Evolutionary conservation across 192 early-diverging fungal species (phyloP), one percentile per base, ranked within the genome.

Genomic region (Geranomyces michiganensis): DNA sequence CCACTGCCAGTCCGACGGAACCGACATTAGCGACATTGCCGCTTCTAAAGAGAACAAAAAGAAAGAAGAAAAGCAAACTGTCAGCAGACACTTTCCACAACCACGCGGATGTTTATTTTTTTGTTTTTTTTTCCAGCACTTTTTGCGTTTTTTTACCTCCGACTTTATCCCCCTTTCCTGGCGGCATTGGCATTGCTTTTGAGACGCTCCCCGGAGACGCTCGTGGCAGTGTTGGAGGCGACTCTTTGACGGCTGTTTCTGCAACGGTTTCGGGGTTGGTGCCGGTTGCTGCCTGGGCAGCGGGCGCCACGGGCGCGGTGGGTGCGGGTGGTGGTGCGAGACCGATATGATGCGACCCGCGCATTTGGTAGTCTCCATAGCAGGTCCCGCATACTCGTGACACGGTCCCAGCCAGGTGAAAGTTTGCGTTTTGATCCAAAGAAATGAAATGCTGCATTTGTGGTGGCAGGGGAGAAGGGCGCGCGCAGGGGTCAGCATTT

Each of bases 1-100:
- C 71, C 71, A 73, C 43, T 65, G 62, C 71, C 71, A 73, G 55
- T 73, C 71, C 0, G 62, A 66, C 30, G 71, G 71, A 5, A 73
- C 71, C 22, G 61, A 64, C 61, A 73, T 46, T 19, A 73, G 71
- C 21, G 71, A 70, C 68, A 64, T 73, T 44, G 63, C 53, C 41
- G 48, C 29, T 67, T 69, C 58, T 27, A 24, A 53, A 53, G 7
- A 15, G 4, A 53, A 24, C 8, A 24, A 53, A 53, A 4, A 15
- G 4, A 53, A 24, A 53, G 51, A 26, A 53, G 51, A 53, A 26
- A 53, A 41, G 5, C n/a, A n/a, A 41, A 10, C 10, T 3, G 10
- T 41, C 36, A 41, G 36, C 36, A 7, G 3, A 10, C 36, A 41
- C 5, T 10, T 10, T 10, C 36, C 36, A 41, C 36, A 41, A 7